Conservation (phyloP, 1,139 yeast species). For the Sugiyamaella grinbergsii region DNA sequence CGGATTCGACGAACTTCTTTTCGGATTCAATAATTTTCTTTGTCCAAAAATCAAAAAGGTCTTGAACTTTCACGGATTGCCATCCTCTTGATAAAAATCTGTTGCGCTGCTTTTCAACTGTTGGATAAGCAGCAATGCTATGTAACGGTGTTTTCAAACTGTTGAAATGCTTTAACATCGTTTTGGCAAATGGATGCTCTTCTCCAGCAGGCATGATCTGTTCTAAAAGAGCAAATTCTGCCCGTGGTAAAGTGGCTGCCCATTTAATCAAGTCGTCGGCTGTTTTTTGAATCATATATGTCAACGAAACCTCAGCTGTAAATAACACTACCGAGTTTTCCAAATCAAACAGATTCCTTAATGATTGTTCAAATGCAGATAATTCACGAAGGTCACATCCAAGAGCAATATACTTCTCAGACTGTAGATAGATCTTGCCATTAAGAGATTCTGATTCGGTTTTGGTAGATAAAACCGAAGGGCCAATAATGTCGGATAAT, state of each 20-base stretch:
- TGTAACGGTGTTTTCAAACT: conserved; percentile 70
- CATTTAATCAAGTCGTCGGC: conserved; percentile 66
- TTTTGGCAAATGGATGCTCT: conserved; percentile 67
- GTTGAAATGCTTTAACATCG: conserved; percentile 72
- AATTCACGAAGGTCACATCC: conserved; percentile 70
- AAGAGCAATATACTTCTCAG: conserved; percentile 57
- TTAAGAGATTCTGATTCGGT: neutral
- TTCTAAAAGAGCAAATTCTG: conserved; percentile 69
- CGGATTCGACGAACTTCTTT: conserved; percentile 49
- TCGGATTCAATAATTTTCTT: conserved; percentile 46
- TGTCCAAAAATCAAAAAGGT: conserved; percentile 63
- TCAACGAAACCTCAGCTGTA: conserved; percentile 80
- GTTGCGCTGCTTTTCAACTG: conserved; percentile 50
- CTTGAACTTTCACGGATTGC: conserved; percentile 53
- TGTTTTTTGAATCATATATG: conserved; percentile 69
- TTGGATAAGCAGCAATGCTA: conserved; percentile 64
- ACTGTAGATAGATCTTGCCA: conserved; percentile 43
- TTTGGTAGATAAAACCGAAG: conserved; percentile 15
- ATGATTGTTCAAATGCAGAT: conserved; percentile 46
- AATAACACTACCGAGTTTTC: conserved; percentile 54
- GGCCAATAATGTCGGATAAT: conserved; percentile 52
- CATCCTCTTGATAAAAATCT: conserved; percentile 57
- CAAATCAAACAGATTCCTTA: conserved; percentile 41
- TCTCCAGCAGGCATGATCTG: conserved; percentile 69
- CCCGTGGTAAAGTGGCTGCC: conserved; percentile 51